Percentiles rank a stretch among this genome's conserved stretches.
These are phyloP conservation scores for Nakazawaea siamensis DNA, from an alignment of 805 yeast species.

Conservation along the genomic window DNA sequence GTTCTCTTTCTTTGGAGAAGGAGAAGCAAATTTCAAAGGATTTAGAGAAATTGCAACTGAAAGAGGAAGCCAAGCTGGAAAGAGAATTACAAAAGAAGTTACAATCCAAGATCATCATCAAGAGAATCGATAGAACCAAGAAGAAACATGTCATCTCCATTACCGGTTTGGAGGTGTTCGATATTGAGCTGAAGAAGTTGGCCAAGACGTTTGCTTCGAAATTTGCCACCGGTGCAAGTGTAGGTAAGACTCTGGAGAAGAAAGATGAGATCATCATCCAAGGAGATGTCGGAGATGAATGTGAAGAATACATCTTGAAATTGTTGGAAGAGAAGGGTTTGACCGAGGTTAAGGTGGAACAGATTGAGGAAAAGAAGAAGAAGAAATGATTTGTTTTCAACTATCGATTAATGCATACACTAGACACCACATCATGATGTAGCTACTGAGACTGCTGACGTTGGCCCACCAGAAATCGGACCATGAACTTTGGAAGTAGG, in stretches of 20 bases:
- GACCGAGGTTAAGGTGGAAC: conserved; percentile 82
- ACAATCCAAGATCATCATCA: conserved; percentile 73
- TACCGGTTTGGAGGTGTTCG: conserved; percentile 82
- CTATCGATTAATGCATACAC: conserved; percentile 33
- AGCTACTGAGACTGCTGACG: conserved; percentile 41
- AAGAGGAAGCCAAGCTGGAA: conserved; percentile 79
- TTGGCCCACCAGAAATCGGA: conserved; percentile 35
- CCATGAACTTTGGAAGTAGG: conserved; percentile 30
- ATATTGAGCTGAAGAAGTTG: conserved; percentile 80
- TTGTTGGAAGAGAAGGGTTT: conserved; percentile 77
- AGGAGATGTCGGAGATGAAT: conserved; percentile 93
- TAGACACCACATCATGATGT: conserved; percentile 52
- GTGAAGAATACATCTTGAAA: conserved; percentile 64
- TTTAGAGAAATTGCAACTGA: conserved; percentile 74
- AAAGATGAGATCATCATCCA: conserved; percentile 88
- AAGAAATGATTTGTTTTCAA: conserved; percentile 31
- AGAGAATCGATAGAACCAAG: conserved; percentile 84
- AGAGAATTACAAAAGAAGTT: conserved; percentile 73
- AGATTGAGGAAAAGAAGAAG: conserved; percentile 73
- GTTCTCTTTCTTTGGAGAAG: conserved; percentile 62
- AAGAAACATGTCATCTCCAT: conserved; percentile 83
- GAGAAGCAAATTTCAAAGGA: conserved; percentile 80
- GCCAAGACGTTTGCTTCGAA: conserved; percentile 89
- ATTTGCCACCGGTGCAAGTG: conserved; percentile 94
- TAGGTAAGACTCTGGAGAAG: conserved; percentile 82